Evolutionary conservation across 139 green algal species (phyloP).

Genomic region (Haematococcus sp.): DNA sequence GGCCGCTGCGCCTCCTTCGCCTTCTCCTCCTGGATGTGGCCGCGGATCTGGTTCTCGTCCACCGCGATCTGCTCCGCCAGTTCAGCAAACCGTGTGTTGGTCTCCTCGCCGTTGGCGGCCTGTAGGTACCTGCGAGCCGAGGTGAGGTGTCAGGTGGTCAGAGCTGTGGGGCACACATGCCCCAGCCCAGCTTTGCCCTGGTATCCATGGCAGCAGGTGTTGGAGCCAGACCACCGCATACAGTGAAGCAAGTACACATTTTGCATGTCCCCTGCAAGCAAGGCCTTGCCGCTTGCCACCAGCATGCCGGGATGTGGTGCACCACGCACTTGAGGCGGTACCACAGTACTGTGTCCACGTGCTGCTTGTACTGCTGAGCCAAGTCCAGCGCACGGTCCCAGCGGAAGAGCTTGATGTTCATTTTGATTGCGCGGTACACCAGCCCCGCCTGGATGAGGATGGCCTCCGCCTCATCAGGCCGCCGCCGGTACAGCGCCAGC

Average conservation of each 20-base stretch:
- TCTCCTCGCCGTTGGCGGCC: slow-evolving; percentile 40
- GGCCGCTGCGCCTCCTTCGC: slow-evolving; percentile 51
- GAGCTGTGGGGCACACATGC: neutral
- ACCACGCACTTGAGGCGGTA: slow-evolving; percentile 35
- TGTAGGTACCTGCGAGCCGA: slow-evolving; percentile 21
- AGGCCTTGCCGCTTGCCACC: too few species aligned
- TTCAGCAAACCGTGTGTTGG: slow-evolving; percentile 39
- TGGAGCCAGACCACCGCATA: neutral
- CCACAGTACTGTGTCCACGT: slow-evolving; percentile 72
- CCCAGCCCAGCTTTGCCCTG: neutral
- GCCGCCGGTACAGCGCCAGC: slow-evolving; percentile 64
- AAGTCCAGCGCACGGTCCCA: slow-evolving; percentile 70
- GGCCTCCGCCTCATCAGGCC: slow-evolving; percentile 63
- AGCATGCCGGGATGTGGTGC: too few species aligned
- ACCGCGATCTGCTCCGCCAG: slow-evolving; percentile 25
- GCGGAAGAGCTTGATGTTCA: slow-evolving; percentile 68
- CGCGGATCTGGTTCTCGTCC: neutral
- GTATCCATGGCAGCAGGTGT: neutral
- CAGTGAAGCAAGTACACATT: neutral
- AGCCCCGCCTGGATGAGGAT: slow-evolving; percentile 75
- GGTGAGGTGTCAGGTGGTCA: neutral
- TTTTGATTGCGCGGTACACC: slow-evolving; percentile 75
- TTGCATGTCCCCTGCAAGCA: too few species aligned
- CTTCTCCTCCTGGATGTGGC: slow-evolving; percentile 52
- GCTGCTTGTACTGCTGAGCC: slow-evolving; percentile 66